A percentile compares a stretch with the other conserved stretches of the same genome.
phyloP scores from a whole-genome alignment of 139 green algal genomes.

The Astrephomene gubernaculifera region DNA sequence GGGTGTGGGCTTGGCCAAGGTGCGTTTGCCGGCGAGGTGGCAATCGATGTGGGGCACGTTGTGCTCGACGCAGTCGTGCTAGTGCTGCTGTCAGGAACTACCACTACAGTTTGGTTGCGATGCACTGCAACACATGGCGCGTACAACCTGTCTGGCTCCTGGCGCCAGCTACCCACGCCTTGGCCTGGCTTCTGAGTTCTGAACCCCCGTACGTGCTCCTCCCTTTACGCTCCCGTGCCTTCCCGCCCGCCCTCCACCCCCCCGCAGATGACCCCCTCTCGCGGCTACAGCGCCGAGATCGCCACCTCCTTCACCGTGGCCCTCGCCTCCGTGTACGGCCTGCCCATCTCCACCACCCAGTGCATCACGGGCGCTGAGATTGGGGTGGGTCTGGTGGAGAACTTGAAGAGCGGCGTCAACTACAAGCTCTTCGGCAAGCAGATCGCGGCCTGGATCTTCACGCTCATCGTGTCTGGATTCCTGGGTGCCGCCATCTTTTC shows the following conservation, averaged over 20 bases:
- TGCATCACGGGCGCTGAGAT: constrained; percentile 57
- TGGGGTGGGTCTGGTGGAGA: constrained; percentile 51
- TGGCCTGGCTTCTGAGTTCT: too few relatives aligned
- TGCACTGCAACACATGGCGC: too few relatives aligned
- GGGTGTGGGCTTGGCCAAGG: constrained; percentile 40
- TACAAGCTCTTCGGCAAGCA: constrained; percentile 49
- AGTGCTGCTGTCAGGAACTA: too few relatives aligned
- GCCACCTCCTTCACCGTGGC: constrained; percentile 52
- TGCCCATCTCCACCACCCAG: constrained; percentile 50
- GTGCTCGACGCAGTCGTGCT: too few relatives aligned
- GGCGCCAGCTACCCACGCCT: too few relatives aligned
- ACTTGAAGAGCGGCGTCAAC: constrained; percentile 37
- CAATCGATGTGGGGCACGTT: too few relatives aligned
- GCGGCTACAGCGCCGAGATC: constrained; percentile 53
- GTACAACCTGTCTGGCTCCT: too few relatives aligned
- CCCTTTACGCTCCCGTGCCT: too few relatives aligned
- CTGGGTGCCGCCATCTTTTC: constrained; percentile 46
- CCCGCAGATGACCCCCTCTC: constrained; percentile 40
- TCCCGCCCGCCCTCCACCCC: too few relatives aligned
- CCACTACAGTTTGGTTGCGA: too few relatives aligned
- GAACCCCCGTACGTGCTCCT: too few relatives aligned
- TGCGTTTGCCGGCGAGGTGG: too few relatives aligned
- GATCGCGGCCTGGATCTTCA: constrained; percentile 51
- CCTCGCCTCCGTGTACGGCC: constrained; percentile 54
- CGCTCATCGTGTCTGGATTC: constrained; percentile 42